These are phyloP conservation scores for Aspergillus cavernicola DNA, from an alignment of 495 filamentous ascomycete genomes.

Conservation along the genomic window DNA sequence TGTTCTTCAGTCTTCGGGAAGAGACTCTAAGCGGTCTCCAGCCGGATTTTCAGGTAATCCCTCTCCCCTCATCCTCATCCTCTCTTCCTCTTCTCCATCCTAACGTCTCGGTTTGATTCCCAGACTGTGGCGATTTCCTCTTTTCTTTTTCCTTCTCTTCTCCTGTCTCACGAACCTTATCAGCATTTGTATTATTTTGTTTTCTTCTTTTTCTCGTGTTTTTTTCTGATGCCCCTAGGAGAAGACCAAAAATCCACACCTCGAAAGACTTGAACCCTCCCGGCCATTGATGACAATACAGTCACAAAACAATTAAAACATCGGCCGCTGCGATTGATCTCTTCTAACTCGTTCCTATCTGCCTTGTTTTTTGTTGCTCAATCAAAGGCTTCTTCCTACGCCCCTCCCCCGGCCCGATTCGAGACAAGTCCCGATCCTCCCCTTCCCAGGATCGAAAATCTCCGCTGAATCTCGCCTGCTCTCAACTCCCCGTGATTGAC, in stretches of 20 bases:
- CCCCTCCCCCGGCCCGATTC: constrained; percentile 17
- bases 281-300: constrained; percentile 25
- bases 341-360: constrained; percentile 17
- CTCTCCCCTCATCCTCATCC: constrained; percentile 1
- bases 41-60: constrained; percentile 1
- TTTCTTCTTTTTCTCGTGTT: constrained; percentile 9
- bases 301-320: constrained; percentile 22
- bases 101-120: constrained; percentile 1
- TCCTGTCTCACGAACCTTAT: constrained; percentile 1
- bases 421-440: constrained; percentile 6
- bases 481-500: not conserved
- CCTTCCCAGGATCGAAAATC: constrained; percentile 5
- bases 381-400: constrained; percentile 5
- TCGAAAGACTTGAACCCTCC: not conserved
- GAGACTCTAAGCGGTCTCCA: constrained; percentile 17
- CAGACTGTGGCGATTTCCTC: constrained; percentile 18
- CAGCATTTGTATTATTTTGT: constrained; percentile 13
- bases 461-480: not conserved
- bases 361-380: constrained; percentile 10
- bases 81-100: not conserved
- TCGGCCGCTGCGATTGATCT: constrained; percentile 19
- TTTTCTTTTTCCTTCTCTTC: constrained; percentile 7
- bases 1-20: constrained; percentile 9
- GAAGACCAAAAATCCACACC: constrained; percentile 21
- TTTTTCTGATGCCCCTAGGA: constrained; percentile 12